Evolutionary conservation across 169 alveolate genomes (phyloP).

Genomic region (Eimeria tenella): DNA sequence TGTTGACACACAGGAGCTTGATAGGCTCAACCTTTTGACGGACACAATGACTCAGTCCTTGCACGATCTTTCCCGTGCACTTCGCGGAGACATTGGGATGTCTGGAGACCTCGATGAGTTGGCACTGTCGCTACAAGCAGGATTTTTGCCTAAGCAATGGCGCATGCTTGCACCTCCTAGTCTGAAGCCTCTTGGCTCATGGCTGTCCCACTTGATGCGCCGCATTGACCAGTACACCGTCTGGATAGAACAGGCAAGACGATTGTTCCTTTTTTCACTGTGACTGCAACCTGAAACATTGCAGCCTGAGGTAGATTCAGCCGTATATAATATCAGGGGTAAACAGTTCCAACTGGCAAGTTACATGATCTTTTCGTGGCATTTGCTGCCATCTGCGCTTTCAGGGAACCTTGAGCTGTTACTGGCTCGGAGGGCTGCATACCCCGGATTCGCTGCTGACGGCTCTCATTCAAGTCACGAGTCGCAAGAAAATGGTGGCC

Average conservation of each 20-base stretch:
- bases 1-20: conserved; percentile 86
- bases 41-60: conserved; percentile 84
- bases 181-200: conserved; percentile 93
- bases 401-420: conserved; percentile 92
- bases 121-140: conserved; percentile 89
- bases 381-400: conserved; percentile 8
- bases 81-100: conserved; percentile 97
- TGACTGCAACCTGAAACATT: no score
- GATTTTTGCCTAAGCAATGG: conserved; percentile 92
- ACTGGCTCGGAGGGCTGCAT: conserved; percentile 96
- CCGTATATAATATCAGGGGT: no score
- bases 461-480: conserved; percentile 94
- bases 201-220: conserved; percentile 91
- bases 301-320: no score
- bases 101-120: conserved; percentile 93
- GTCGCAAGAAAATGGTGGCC: conserved; percentile 94
- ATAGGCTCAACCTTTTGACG: conserved; percentile 91
- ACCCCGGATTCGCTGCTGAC: conserved; percentile 94
- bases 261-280: neutral
- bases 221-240: conserved; percentile 88
- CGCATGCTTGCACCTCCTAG: conserved; percentile 93
- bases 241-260: conserved; percentile 85
- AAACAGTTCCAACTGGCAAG: no score
- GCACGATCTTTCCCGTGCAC: conserved; percentile 91
- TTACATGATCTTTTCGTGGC: neutral